These are phyloP conservation scores for Pestalotiopsis sp. DNA, from an alignment of 2,329 filamentous ascomycete genomes.

Conservation along the genomic window DNA sequence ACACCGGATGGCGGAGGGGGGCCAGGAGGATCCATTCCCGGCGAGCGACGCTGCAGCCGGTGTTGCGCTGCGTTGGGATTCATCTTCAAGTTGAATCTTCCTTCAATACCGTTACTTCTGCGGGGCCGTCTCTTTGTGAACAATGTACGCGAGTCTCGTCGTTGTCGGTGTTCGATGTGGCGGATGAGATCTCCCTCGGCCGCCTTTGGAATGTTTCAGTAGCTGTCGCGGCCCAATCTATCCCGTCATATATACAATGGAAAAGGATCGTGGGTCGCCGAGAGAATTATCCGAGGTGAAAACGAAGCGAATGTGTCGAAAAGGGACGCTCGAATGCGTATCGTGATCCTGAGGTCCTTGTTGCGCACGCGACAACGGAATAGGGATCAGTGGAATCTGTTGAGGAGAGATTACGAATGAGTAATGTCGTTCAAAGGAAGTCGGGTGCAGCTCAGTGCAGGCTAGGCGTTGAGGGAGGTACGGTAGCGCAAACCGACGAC, in stretches of 20 bases:
- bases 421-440: constrained; percentile 1
- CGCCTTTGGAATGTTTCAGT: constrained; percentile 1
- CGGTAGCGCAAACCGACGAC: constrained; percentile 3
- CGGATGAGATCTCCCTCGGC: neutral
- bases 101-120: neutral
- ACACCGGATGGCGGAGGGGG: constrained; percentile 53
- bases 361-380: neutral
- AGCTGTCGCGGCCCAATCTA: constrained; percentile 7
- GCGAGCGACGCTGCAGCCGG: constrained; percentile 62
- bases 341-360: neutral
- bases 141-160: constrained; percentile 26
- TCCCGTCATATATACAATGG: constrained; percentile 3
- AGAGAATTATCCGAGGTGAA: neutral
- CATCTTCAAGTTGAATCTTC: constrained; percentile 39
- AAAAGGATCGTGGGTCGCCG: constrained; percentile 2
- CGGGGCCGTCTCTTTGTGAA: neutral
- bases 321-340: neutral
- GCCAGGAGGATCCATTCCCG: constrained; percentile 59
- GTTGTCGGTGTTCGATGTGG: neutral
- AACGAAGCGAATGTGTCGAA: neutral
- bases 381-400: neutral
- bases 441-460: neutral
- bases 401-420: constrained; percentile 1
- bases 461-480: neutral
- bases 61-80: constrained; percentile 54